A percentile compares a stretch with the other conserved stretches of the same genome.
Conservation (phyloP, 495 filamentous ascomycete genomes). For the Haplographium delicatum region DNA sequence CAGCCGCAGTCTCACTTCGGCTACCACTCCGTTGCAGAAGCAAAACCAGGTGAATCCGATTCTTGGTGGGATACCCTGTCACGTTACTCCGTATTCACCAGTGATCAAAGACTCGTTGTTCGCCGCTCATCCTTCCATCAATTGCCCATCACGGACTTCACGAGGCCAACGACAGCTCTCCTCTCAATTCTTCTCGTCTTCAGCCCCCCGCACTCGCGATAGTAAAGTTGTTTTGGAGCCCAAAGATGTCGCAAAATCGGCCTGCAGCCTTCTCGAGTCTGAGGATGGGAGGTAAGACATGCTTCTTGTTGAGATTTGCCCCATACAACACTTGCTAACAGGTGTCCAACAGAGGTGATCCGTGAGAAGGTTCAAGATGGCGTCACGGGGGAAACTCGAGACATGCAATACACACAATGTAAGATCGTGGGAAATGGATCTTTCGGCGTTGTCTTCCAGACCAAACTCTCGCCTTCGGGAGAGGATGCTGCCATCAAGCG, state of each 20-base stretch:
- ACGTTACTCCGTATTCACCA: slow-evolving; percentile 18
- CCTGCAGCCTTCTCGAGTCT: slow-evolving; percentile 69
- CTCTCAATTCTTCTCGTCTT: slow-evolving; percentile 40
- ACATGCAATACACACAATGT: slow-evolving; percentile 97
- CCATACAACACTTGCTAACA: slow-evolving; percentile 15
- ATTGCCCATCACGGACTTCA: slow-evolving; percentile 52
- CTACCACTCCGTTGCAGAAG: slow-evolving; percentile 14
- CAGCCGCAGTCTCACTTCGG: slow-evolving; percentile 14
- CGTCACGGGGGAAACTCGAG: slow-evolving; percentile 88
- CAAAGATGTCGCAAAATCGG: slow-evolving; percentile 65
- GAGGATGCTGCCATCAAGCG: slow-evolving; percentile 99
- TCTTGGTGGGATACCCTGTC: slow-evolving; percentile 17
- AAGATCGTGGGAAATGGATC: slow-evolving; percentile 99
- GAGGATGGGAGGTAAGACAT: slow-evolving; percentile 74
- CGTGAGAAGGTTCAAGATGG: slow-evolving; percentile 99
- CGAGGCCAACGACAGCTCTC: slow-evolving; percentile 28
- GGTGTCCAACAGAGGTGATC: slow-evolving; percentile 76
- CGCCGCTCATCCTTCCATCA: slow-evolving; percentile 19
- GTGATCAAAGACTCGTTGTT: slow-evolving; percentile 6
- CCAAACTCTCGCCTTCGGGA: slow-evolving; percentile 91
- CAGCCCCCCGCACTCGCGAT: slow-evolving; percentile 39
- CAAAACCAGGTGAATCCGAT: slow-evolving; percentile 10
- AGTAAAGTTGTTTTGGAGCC: slow-evolving; percentile 22
- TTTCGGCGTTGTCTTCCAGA: slow-evolving; percentile 98
- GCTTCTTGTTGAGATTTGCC: slow-evolving; percentile 1